These are phyloP conservation scores for Lecanicillium sp. DNA, from an alignment of 2,329 filamentous ascomycete species.

Conservation along the genomic window DNA sequence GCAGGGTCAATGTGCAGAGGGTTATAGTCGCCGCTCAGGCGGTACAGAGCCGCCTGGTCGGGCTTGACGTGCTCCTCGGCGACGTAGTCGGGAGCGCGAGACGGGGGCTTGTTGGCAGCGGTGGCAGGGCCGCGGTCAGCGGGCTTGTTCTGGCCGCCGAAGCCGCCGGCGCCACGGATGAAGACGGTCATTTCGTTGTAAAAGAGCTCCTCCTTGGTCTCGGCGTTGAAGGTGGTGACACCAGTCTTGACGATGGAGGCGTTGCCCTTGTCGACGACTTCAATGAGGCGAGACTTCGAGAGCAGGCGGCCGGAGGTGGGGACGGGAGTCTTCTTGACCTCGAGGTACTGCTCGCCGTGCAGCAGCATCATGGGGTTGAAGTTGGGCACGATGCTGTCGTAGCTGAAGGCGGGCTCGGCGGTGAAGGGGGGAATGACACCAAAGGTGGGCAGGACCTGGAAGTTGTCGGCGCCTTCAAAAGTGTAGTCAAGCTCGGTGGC, in stretches of 20 bases:
- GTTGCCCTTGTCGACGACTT: slow-evolving; percentile 92
- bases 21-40: slow-evolving; percentile 90
- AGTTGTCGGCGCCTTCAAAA: slow-evolving; percentile 84
- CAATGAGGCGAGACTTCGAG: slow-evolving; percentile 72
- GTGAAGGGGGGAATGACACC: slow-evolving; percentile 94
- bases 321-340: slow-evolving; percentile 85
- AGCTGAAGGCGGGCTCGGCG: slow-evolving; percentile 68
- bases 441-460: slow-evolving; percentile 91
- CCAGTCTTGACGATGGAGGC: slow-evolving; percentile 77
- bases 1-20: slow-evolving; percentile 91
- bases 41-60: slow-evolving; percentile 89
- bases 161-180: slow-evolving; percentile 83
- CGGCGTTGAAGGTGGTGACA: slow-evolving; percentile 75
- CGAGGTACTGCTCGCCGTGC: slow-evolving; percentile 97
- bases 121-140: slow-evolving; percentile 72
- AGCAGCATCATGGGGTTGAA: slow-evolving; percentile 98
- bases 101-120: slow-evolving; percentile 68
- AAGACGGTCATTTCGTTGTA: slow-evolving; percentile 96
- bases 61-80: slow-evolving; percentile 80
- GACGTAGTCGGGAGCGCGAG: slow-evolving; percentile 68
- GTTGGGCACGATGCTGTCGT: slow-evolving; percentile 82
- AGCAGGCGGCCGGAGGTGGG: slow-evolving; percentile 73
- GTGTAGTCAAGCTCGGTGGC: slow-evolving; percentile 78
- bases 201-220: slow-evolving; percentile 82
- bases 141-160: slow-evolving; percentile 74